Percentiles rank a stretch among this genome's conserved stretches.
These are phyloP conservation scores for Pestalotiopsis sp. DNA, from an alignment of 2,329 filamentous ascomycete genomes.

Conservation along the genomic window DNA sequence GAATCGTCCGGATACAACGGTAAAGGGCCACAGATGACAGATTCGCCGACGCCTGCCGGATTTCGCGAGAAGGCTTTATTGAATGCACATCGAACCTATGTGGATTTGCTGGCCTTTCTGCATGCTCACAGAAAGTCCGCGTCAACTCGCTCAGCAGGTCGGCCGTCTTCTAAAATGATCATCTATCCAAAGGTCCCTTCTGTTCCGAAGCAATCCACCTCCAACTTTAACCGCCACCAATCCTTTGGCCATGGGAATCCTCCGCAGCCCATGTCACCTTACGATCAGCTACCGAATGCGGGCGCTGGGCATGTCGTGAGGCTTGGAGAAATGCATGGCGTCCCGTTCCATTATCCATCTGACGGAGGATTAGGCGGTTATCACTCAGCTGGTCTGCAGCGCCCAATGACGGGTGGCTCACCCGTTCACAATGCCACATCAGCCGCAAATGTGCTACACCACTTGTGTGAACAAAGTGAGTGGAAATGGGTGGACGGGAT, in stretches of 20 bases:
- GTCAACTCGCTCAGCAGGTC: conserved; percentile 39
- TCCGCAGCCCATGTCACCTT: conserved; percentile 6
- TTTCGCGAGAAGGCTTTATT: conserved; percentile 72
- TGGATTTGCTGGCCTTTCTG: conserved; percentile 68
- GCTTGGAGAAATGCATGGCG: conserved; percentile 18
- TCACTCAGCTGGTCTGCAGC: conserved; percentile 20
- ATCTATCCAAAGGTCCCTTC: conserved; percentile 59
- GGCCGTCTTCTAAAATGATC: conserved; percentile 48
- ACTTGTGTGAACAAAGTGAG: conserved; percentile 75
- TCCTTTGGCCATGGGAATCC: conserved; percentile 16
- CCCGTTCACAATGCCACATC: conserved; percentile 61
- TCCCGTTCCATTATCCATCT: conserved; percentile 27
- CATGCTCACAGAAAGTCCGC: conserved; percentile 59
- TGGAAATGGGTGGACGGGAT: conserved; percentile 96
- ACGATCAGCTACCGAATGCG: not conserved
- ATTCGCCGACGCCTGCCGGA: conserved; percentile 33
- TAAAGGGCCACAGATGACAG: conserved; percentile 20
- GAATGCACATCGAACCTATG: conserved; percentile 73
- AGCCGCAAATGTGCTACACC: conserved; percentile 72
- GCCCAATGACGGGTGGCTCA: conserved; percentile 33
- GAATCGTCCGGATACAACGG: conserved; percentile 27
- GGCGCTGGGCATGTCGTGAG: conserved; percentile 2
- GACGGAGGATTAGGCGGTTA: conserved; percentile 22
- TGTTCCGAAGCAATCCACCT: conserved; percentile 21
- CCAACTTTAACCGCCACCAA: conserved; percentile 21